Evolutionary conservation across 2,329 filamentous ascomycete genomes (phyloP).

Genomic region (Fusarium sp.): DNA sequence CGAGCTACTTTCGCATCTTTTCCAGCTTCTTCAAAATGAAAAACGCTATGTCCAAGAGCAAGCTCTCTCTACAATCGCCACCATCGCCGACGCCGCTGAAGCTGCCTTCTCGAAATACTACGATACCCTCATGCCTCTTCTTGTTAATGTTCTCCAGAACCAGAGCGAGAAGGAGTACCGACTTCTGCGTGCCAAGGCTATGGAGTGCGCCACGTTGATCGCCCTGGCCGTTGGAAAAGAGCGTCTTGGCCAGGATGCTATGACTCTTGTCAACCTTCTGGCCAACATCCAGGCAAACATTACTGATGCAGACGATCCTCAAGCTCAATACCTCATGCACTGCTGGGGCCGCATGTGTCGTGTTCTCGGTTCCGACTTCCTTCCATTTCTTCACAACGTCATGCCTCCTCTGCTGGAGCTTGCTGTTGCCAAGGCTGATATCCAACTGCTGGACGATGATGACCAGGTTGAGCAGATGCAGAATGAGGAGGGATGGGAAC

Average conservation of each 20-base stretch:
- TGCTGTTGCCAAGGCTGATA: constrained; percentile 94
- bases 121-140: constrained; percentile 91
- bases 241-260: constrained; percentile 86
- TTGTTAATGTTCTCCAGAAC: constrained; percentile 88
- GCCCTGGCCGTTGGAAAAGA: constrained; percentile 94
- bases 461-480: constrained; percentile 93
- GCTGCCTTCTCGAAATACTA: constrained; percentile 96
- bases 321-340: constrained; percentile 96
- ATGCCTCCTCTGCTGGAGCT: constrained; percentile 94
- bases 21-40: constrained; percentile 87
- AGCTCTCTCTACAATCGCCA: constrained; percentile 96
- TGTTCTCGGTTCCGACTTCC: constrained; percentile 88
- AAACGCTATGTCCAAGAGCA: constrained; percentile 99
- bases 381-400: constrained; percentile 90
- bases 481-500: constrained; percentile 96
- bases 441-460: constrained; percentile 94
- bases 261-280: constrained; percentile 87
- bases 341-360: constrained; percentile 99
- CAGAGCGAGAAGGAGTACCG: constrained; percentile 95
- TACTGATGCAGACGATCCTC: constrained; percentile 91
- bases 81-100: constrained; percentile 98
- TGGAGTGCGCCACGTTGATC: constrained; percentile 98
- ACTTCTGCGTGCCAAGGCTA: constrained; percentile 92
- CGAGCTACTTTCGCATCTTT: constrained; percentile 83
- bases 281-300: constrained; percentile 88